A percentile compares a stretch with the other conserved stretches of the same genome.
phyloP scores from a whole-genome alignment of 2,329 filamentous ascomycete genomes.

The Pseudogymnoascus sp. region DNA sequence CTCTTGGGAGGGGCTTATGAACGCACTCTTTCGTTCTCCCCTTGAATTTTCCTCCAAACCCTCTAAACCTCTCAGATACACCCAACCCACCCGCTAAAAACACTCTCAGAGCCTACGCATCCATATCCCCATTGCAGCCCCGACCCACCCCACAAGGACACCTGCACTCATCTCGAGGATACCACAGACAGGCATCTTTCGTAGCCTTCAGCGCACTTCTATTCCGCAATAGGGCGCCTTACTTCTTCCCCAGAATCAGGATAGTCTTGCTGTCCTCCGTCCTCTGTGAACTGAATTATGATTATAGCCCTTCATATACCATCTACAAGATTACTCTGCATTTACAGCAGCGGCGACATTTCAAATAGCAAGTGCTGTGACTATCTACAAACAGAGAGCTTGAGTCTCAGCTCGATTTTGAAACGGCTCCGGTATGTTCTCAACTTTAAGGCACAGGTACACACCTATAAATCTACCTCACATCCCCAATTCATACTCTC shows the following conservation, averaged over 20 bases:
- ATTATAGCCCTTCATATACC: neutral
- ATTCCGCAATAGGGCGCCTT: neutral
- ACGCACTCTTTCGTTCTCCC: too few species aligned
- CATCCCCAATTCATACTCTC: too few species aligned
- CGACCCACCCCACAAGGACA: too few species aligned
- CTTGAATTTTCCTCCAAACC: too few species aligned
- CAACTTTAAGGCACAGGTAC: neutral
- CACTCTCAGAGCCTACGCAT: too few species aligned
- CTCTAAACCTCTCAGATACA: too few species aligned
- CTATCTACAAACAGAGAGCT: neutral
- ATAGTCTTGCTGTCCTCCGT: neutral
- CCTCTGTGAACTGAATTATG: neutral
- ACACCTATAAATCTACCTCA: neutral
- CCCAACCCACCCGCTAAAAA: too few species aligned
- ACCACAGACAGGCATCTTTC: too few species aligned
- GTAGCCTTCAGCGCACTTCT: neutral
- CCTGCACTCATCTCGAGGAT: too few species aligned
- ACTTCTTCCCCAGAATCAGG: neutral
- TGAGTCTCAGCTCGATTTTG: neutral
- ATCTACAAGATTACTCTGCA: neutral
- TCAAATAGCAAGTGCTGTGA: neutral
- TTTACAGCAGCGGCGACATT: neutral
- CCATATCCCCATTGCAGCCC: too few species aligned
- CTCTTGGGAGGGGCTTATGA: too few species aligned
- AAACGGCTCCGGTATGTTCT: neutral